Base-by-base conservation (phyloP, 2,329 filamentous ascomycete genomes). In the Eurotiales sp. region DNA sequence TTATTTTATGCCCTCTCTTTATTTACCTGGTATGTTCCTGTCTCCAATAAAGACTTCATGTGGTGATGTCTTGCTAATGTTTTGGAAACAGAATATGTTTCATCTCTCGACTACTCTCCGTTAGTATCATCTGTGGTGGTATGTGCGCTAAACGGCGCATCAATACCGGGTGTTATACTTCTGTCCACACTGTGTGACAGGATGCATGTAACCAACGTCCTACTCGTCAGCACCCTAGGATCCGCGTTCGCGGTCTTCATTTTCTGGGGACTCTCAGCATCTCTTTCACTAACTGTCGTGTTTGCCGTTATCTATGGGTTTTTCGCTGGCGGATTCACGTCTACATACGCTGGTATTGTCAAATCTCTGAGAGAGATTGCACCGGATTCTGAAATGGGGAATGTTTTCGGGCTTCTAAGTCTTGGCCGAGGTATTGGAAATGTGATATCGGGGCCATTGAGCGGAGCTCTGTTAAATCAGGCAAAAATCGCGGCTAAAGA, bases 241-340 rank as follows among this genome's bases (percentile, higher is more conserved):
- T 79, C 83, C 0, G 74, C 79, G 0, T 49, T 82, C 4, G 78
- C 80, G 0, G 79, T 77, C 0, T 77, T 87, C 19, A 62, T 85
- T 10, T 67, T 86, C 19, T 87, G 84, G 85, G 85, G 83, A 3
- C 59, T 82, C 0, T 77, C 80, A 17, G 3, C 44, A 43, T 8
- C 57, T 56, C 14, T 53, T 21, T 73, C 74, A 0, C 67, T 83
- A 3, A 63, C 87, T 27, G 78, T 83, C 21, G 57, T 81, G 7
- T 87, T 84, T 63, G 80, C 82, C 29, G 65, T 85, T 15, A 69
- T 77, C 4, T 87, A 84, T 59, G 85, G 84, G 0, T 73, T 86
- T 57, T 87, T 86, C 50, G 83, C 83, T 0, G 81, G 83, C 0
- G 78, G 80, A 0, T 87, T 83, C 61, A 80, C 79, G 2, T 78